Evolutionary conservation across 192 early-diverging fungal species (phyloP), one percentile per base, ranked within the genome.

Genomic region (Gryganskiella cystojenkinii): DNA sequence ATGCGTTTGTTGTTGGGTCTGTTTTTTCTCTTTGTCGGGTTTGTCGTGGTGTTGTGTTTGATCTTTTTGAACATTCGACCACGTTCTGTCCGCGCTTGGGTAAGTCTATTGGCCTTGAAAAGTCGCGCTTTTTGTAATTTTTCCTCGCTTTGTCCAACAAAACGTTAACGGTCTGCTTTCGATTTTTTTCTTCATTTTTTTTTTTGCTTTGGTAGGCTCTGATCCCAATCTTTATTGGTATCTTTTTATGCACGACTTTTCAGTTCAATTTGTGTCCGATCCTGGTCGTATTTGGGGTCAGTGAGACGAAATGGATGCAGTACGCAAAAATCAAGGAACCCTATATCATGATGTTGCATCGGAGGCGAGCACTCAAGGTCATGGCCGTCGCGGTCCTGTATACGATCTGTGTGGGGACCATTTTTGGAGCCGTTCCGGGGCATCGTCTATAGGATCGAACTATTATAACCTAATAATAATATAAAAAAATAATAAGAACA

Each of bases 31-130:
- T 76, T 90, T 37, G 33, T 84, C 33, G 89, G 87, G 10, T 85
- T 90, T 35, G 60, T 84, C 3, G 63, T 84, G 8, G 80, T 66
- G 20, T 46, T 90, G 33, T 71, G 79, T 52, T 64, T 90, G 27
- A 89, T 90, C 46, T 85, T 90, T 58, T 67, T 89, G 63, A 81
- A 83, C 51, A 61, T 73, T 25, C 61, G 67, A 40, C 83, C 72
- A 31, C 80, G 82, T 58, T 64, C 71, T 24, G 35, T 76, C 28
- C 75, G 89, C 22, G 79, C 81, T n/a, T 87, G 87, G 87, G 84
- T 88, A 82, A 73, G 72, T 53, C 1, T n/a, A n/a, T n/a, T n/a
- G n/a, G n/a, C n/a, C n/a, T n/a, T 45, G 44, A 45, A 45, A 19
- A 3, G 44, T 11, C 1, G 44, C 1, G 0, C 44, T 17, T 19